Evolutionary conservation across 768 basidiomycete species (phyloP), one percentile per base, ranked within the genome.

Genomic region (Tulasnella sp.): DNA sequence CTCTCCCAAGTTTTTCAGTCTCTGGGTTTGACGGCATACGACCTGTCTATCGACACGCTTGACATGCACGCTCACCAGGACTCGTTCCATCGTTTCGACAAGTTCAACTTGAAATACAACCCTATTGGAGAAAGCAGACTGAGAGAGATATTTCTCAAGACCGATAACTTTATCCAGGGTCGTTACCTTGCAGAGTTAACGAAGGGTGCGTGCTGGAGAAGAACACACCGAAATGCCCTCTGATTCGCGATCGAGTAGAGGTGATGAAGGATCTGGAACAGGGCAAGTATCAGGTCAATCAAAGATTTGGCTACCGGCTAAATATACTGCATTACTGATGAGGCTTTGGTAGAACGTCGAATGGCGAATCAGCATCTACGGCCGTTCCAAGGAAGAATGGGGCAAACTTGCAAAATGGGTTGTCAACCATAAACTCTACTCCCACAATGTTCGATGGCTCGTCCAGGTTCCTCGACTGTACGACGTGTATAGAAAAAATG

Each of bases 51-150:
- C 84, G 98, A 99, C 84, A 99, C 98, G 3, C 90, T 99, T 56
- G 98, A 99, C 84, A 99, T 99, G 98, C 98, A 99, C 81, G 98
- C 97, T 0, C 97, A 99, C 85, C 93, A 94, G 81, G 97, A 98
- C 83, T 94, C 96, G 1, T 99, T 99, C 88, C 97, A 99, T 85
- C 93, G 98, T 19, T 99, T 98, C 84, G 98, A 98, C 87, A 96
- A 97, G 84, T 99, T 99, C 87, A 99, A 99, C 83, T 87, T 98
- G 62, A 96, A 98, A 85, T 98, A 99, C 85, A 98, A 98, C 83
- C 97, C 96, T 0, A 95, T 96, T 80, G 98, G 98, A 79, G 97
- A 98, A 86, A 96, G 94, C 5, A 88, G 98, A 42, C 86, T 99
- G 81, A 88, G 98, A 71, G 98, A 99, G 86, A 99, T 99, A 82